phyloP scores from a whole-genome alignment of 768 basidiomycete species.

The Leccinum broughii region DNA sequence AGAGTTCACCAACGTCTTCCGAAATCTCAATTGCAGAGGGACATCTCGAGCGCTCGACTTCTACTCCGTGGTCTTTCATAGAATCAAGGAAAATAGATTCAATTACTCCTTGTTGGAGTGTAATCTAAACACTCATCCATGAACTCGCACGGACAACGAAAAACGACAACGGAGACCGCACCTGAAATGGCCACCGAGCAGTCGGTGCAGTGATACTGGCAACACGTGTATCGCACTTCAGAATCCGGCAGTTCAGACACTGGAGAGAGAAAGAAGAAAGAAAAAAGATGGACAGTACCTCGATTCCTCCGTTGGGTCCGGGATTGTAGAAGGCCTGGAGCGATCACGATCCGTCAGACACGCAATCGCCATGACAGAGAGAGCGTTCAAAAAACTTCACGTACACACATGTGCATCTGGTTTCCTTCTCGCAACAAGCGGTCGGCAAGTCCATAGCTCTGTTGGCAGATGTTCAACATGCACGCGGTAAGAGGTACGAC shows the following conservation, averaged over 20 bases:
- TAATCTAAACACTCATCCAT: conserved; percentile 23
- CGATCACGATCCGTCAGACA: no score
- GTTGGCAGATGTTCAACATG: no score
- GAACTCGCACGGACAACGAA: background rate
- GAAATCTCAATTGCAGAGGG: conserved; percentile 35
- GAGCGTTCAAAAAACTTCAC: no score
- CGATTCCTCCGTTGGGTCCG: no score
- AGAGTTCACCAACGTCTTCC: conserved; percentile 40
- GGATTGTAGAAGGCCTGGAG: no score
- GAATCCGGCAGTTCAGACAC: conserved; percentile 14
- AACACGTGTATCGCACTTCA: conserved; percentile 41
- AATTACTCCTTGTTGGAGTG: conserved; percentile 44
- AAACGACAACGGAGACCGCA: conserved; percentile 19
- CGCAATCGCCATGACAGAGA: no score
- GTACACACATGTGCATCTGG: no score
- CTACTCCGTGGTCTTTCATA: conserved; percentile 30
- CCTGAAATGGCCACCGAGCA: conserved; percentile 74
- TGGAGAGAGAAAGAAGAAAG: background rate
- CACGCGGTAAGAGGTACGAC: no score
- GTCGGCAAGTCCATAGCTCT: no score
- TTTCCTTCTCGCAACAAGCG: no score
- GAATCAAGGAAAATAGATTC: conserved; percentile 45
- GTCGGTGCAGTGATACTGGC: conserved; percentile 61
- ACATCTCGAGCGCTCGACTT: conserved; percentile 37
- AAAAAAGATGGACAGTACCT: no score